A percentile compares a stretch with the other conserved stretches of the same genome.
Evolutionary conservation across 2,329 filamentous ascomycete species (phyloP).

Genomic region (Dactylellina drechsleri): DNA sequence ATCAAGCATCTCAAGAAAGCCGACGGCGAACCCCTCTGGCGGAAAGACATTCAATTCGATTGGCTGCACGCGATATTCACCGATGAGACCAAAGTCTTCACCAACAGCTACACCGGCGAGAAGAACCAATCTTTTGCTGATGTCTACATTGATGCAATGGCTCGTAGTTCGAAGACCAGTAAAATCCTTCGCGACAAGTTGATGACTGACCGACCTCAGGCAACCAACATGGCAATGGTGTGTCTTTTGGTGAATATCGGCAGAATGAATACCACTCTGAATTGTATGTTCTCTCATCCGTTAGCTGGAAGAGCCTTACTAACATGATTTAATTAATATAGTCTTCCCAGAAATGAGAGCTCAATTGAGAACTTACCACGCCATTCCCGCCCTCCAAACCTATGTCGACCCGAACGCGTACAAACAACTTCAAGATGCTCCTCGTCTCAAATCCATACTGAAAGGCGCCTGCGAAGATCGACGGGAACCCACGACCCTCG

Average conservation of each 20-base stretch:
- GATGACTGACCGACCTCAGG: constrained; percentile 87
- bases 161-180: constrained; percentile 97
- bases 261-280: constrained; percentile 97
- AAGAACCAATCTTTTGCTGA: constrained; percentile 84
- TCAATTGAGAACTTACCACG: constrained; percentile 95
- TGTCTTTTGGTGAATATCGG: constrained; percentile 96
- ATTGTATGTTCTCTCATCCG: constrained; percentile 72
- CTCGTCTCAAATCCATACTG: constrained; percentile 92
- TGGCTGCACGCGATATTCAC: constrained; percentile 84
- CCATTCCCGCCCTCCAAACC: constrained; percentile 94
- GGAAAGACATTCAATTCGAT: constrained; percentile 87
- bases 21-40: constrained; percentile 86
- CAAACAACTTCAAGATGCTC: constrained; percentile 97
- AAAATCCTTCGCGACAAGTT: constrained; percentile 98
- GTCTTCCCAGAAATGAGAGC: constrained; percentile 99
- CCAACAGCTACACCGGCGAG: constrained; percentile 85
- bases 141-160: constrained; percentile 98
- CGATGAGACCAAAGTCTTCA: constrained; percentile 79
- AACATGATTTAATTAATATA: constrained; percentile 61
- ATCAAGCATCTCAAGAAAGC: constrained; percentile 88
- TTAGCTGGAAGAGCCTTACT: neutral
- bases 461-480: constrained; percentile 95
- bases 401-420: constrained; percentile 95
- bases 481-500: constrained; percentile 82
- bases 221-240: constrained; percentile 99